phyloP scores from a whole-genome alignment of 768 basidiomycete species.

The Russula dissimulans region DNA sequence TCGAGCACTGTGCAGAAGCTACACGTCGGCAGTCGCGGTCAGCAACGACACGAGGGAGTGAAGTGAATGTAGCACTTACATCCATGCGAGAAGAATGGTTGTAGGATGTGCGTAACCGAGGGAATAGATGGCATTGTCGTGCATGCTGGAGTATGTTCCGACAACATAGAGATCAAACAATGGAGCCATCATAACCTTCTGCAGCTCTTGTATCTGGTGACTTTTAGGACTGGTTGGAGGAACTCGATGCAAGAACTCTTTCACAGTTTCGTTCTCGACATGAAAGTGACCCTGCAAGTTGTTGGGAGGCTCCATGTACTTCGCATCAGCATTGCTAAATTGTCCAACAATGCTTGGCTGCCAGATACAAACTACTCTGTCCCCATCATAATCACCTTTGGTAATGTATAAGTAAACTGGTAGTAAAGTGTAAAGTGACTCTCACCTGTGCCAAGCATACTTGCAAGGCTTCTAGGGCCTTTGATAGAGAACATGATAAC shows the following conservation, averaged over 20 bases:
- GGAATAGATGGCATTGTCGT: slow-evolving; percentile 45
- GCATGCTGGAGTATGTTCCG: slow-evolving; percentile 44
- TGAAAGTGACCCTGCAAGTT: slow-evolving; percentile 35
- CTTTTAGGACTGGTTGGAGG: slow-evolving; percentile 20
- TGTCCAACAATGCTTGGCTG: slow-evolving; percentile 42
- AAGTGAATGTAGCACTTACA: slow-evolving; percentile 28
- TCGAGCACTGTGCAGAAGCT: slow-evolving; percentile 51
- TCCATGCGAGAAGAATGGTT: slow-evolving; percentile 48
- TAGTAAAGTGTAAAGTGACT: neutral
- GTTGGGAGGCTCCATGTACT: slow-evolving; percentile 41
- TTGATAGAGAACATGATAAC: slow-evolving; percentile 40
- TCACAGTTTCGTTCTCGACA: slow-evolving; percentile 36
- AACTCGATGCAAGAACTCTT: slow-evolving; percentile 30
- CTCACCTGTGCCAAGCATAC: slow-evolving; percentile 55
- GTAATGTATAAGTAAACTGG: neutral
- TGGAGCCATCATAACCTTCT: slow-evolving; percentile 42
- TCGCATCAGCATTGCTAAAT: slow-evolving; percentile 46
- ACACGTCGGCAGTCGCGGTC: neutral
- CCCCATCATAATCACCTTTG: slow-evolving; percentile 65
- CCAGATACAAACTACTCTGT: slow-evolving; percentile 50
- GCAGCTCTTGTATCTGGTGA: slow-evolving; percentile 31
- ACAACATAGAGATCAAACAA: slow-evolving; percentile 38
- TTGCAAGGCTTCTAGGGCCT: slow-evolving; percentile 42
- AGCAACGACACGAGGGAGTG: neutral
- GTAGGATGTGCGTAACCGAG: slow-evolving; percentile 41